Percentiles rank a stretch among this genome's conserved stretches.
Conservation (phyloP, 495 filamentous ascomycete genomes). For the Tuber borchii region DNA sequence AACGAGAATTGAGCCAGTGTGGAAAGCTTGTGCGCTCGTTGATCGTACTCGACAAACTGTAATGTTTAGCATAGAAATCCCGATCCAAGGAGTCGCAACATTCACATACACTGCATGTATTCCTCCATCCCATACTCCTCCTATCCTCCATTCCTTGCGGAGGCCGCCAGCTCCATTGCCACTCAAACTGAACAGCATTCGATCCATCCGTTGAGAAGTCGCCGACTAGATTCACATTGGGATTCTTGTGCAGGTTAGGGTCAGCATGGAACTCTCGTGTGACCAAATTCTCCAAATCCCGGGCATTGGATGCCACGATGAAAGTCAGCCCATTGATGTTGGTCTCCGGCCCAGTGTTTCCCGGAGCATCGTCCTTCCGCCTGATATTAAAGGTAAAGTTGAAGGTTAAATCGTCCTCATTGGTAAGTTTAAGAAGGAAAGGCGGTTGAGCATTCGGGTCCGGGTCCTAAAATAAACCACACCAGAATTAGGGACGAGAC, state of each 20-base stretch:
- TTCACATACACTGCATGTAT: constrained; percentile 69
- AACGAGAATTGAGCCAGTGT: constrained; percentile 89
- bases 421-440: constrained; percentile 78
- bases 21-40: constrained; percentile 77
- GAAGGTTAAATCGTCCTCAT: constrained; percentile 86
- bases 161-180: constrained; percentile 94
- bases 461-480: constrained; percentile 58
- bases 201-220: constrained; percentile 76
- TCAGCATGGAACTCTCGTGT: constrained; percentile 94
- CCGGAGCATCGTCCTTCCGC: constrained; percentile 55
- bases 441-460: constrained; percentile 59
- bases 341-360: constrained; percentile 57
- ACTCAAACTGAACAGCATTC: constrained; percentile 80
- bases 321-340: constrained; percentile 84
- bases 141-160: constrained; percentile 76
- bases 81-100: constrained; percentile 8
- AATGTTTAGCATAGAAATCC: constrained; percentile 22
- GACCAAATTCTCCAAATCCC: constrained; percentile 86
- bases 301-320: constrained; percentile 73
- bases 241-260: constrained; percentile 93
- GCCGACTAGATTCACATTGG: constrained; percentile 87
- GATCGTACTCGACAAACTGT: constrained; percentile 91
- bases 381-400: constrained; percentile 86
- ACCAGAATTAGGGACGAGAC: not conserved
- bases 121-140: constrained; percentile 80